Evolutionary conservation across 257 asterid species (phyloP).

Genomic region (Solanum appendiculatum): DNA sequence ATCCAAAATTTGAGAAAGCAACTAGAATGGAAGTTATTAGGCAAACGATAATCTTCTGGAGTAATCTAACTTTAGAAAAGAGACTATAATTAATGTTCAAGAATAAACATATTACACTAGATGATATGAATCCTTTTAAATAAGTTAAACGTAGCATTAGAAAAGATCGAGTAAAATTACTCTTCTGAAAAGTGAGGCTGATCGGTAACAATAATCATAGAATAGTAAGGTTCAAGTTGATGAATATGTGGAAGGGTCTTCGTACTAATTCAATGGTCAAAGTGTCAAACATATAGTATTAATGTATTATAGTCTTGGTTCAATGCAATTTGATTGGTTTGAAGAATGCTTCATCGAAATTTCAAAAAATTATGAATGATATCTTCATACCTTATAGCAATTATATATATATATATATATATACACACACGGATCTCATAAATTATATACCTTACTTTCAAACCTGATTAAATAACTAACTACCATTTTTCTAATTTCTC

Average conservation of each 20-base stretch:
- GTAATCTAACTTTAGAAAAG: neutral
- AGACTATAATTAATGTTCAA: neutral
- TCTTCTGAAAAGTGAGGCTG: neutral
- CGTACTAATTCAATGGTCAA: neutral
- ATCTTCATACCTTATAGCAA: too few species aligned
- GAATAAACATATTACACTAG: neutral
- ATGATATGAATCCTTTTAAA: neutral
- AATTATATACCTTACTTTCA: neutral
- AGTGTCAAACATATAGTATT: neutral
- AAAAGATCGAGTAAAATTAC: neutral
- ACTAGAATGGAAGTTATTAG: too few species aligned
- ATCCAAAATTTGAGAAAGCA: neutral
- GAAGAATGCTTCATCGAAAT: too few species aligned
- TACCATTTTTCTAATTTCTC: neutral
- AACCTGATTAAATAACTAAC: neutral
- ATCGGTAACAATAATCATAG: neutral
- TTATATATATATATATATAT: too few species aligned
- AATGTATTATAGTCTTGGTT: neutral
- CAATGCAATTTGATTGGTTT: neutral
- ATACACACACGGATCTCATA: neutral
- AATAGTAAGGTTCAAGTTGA: neutral
- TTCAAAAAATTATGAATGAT: too few species aligned
- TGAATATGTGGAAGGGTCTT: neutral
- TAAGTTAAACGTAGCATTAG: neutral
- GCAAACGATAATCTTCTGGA: neutral